Evolutionary conservation across 306 rosid species (phyloP), one percentile per base, ranked within the genome.

Genomic region (Citrullus colocynthis): DNA sequence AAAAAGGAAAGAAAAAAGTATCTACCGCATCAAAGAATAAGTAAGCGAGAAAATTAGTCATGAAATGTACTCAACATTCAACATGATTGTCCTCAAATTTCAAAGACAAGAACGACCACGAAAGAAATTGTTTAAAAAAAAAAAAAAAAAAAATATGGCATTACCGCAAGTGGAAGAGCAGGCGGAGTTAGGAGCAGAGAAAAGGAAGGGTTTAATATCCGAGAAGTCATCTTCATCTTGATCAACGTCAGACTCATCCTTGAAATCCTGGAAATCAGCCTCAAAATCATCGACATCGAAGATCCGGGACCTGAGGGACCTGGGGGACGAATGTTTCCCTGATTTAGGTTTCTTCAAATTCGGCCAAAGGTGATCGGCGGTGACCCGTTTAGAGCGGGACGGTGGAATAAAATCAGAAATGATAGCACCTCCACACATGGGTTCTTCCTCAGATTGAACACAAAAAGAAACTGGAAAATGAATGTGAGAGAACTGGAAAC

Each of bases 361-460:
- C 0, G 93, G 90, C 97, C 93, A 90, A 15, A 92, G 85, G 41
- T 81, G 79, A 6, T 95, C 89, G 45, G 97, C 85, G 0, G 93
- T 92, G 42, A 91, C 82, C 9, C 85, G 88, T 1, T 85, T 82
- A 14, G 89, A 59, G 52, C 84, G 78, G 3, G 56, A 69, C 44
- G 92, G 84, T 58, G 91, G 86, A 49, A 91, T 95, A 88, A 90
- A 91, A 78, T 83, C 99, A 81, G 99, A 90, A 84, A 95, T 95
- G 16, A 95, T 95, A 79, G 99, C 93, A 48, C 99, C 99, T 75
- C 99, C 99, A 79, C 99, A 95, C 99, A 95, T 95, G 4, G 4
- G 32, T n/a, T n/a, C 1, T 44, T 69, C 3, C 37, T 69, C 55
- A 13, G n/a, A 67, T 11, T 36, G 28, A 36, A 64, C 48, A 17